Evolutionary conservation across 768 basidiomycete species (phyloP), one percentile per base, ranked within the genome.

Genomic region (Leccinum obscurum): DNA sequence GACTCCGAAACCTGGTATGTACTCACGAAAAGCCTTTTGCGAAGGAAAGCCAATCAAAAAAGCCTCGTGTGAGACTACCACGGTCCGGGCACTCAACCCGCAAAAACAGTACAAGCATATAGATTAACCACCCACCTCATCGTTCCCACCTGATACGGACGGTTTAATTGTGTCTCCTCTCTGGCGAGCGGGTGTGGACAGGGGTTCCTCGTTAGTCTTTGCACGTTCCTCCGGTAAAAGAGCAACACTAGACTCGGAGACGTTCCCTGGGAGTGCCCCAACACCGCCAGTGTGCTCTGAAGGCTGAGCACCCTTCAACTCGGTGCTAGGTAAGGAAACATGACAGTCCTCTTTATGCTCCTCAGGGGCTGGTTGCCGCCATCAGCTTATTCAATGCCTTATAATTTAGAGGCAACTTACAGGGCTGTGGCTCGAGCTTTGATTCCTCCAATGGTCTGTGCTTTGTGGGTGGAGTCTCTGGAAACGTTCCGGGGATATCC

Each of bases 241-340:
- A 4, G 82, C 80, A 10, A 85, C 81, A 5, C 75, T 77, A 9
- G 74, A 68, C 63, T 86, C 84, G 22, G 73, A 75, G 13, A 69
- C 57, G 30, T 70, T 71, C 13, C 83, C 84, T 0, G 83, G 83
- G 14, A 85, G 76, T 0, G 82, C 77, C 9, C 83, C 83, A 2
- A 80, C 78, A 15, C 83, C 85, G 6, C 68, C 73, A 0, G 62
- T 63, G 46, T 62, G 73, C 52, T 77, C 76, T 1, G 52, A 59
- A 1, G 80, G 74, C 26, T 65, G 68, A 26, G 71, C 66, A 0
- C 77, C 77, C 28, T 68, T 67, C 11, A 69, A 56, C 53, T 78
- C 75, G 17, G 66, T 62, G 20, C 78, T 77, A 2, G 78, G 78
- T 48, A 80, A 57, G 13, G 78, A 75, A 20, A 63, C 17, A n/a